A percentile compares a stretch with the other conserved stretches of the same genome.
Conservation (phyloP, 768 basidiomycete genomes). For the Pulveroboletus frians region DNA sequence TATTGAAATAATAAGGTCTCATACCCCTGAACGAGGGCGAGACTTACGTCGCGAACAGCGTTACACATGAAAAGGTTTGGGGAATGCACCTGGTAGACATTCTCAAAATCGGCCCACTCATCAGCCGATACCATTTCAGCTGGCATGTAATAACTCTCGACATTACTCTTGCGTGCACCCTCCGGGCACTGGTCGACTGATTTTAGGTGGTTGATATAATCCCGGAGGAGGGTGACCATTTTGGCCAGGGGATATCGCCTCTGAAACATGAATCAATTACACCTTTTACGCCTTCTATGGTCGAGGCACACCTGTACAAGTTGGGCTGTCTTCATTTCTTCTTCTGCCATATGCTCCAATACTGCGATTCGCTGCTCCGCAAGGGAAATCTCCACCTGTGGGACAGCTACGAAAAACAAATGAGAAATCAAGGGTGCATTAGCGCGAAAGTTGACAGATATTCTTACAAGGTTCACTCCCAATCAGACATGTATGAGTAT, state of each 20-base stretch:
- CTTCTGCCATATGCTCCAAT: constrained; percentile 30
- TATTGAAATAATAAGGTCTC: constrained; percentile 29
- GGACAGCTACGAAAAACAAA: constrained; percentile 43
- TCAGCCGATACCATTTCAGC: constrained; percentile 60
- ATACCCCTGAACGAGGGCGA: not conserved
- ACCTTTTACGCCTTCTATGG: not conserved
- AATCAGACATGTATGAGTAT: constrained; percentile 76
- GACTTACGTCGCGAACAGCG: constrained; percentile 70
- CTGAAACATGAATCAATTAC: constrained; percentile 14
- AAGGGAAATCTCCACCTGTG: constrained; percentile 59
- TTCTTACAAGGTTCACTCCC: constrained; percentile 63
- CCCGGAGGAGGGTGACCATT: constrained; percentile 56
- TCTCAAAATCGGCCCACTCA: constrained; percentile 80
- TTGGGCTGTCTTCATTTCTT: constrained; percentile 7
- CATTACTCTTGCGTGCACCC: constrained; percentile 28
- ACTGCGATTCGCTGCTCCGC: constrained; percentile 50
- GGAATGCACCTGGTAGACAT: constrained; percentile 87
- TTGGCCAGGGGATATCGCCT: constrained; percentile 29
- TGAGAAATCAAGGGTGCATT: not conserved
- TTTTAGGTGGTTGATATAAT: constrained; percentile 54
- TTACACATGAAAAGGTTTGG: constrained; percentile 77
- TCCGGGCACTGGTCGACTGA: constrained; percentile 38
- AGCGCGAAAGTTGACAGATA: not conserved
- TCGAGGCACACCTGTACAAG: constrained; percentile 13
- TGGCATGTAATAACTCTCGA: constrained; percentile 58